Percentiles rank a stretch among this genome's conserved stretches.
Conservation (phyloP, 176 grass and related monocot species). For the Oryza meyeriana region DNA sequence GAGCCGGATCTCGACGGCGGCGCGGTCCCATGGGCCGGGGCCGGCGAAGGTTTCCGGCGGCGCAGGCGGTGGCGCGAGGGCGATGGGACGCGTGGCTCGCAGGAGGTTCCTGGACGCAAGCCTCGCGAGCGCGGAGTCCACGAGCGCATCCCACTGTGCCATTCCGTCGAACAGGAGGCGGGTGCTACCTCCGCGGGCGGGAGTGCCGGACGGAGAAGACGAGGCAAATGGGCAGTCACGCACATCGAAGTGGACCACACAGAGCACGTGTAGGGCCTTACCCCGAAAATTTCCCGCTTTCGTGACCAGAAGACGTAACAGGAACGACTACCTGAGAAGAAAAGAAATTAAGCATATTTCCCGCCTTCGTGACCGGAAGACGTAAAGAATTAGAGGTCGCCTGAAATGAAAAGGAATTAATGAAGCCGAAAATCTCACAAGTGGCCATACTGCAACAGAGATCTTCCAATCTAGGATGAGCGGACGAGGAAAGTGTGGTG, state of each 20-base stretch:
- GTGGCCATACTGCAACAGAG: no score
- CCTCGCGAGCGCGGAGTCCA: constrained; percentile 46
- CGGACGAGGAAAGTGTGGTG: no score
- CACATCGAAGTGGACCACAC: not conserved
- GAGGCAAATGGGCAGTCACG: not conserved
- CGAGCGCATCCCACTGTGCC: constrained; percentile 59
- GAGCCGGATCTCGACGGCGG: constrained; percentile 56
- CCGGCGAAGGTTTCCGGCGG: constrained; percentile 32
- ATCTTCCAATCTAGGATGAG: no score
- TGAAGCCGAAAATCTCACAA: not conserved
- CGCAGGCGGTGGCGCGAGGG: constrained; percentile 9
- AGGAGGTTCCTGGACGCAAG: constrained; percentile 61
- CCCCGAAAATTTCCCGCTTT: not conserved
- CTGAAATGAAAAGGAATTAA: not conserved
- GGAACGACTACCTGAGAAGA: no score
- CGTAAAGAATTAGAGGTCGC: not conserved
- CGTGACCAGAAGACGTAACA: not conserved
- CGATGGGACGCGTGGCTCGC: constrained; percentile 57
- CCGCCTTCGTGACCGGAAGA: not conserved
- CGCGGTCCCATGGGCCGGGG: constrained; percentile 67
- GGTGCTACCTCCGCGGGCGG: not conserved
- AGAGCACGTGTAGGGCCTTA: not conserved
- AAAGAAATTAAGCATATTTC: not conserved
- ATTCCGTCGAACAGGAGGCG: constrained; percentile 48
- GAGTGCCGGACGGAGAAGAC: constrained; percentile 4